Percentiles rank a stretch among this genome's conserved stretches.
These are phyloP conservation scores for Apiospora arundinis DNA, from an alignment of 2,329 filamentous ascomycete species.

Conservation along the genomic window DNA sequence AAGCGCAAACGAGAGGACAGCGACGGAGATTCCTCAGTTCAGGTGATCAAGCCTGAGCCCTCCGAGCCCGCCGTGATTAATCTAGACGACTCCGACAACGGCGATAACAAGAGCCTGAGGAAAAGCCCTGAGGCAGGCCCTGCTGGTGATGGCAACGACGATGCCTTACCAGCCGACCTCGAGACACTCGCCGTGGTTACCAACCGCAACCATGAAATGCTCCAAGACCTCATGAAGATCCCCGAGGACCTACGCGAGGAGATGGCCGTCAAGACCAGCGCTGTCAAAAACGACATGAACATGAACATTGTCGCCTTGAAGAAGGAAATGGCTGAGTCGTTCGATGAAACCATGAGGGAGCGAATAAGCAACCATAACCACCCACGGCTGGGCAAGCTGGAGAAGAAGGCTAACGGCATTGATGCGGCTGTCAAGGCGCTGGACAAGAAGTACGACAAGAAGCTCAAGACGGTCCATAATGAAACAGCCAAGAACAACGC, in stretches of 20 bases:
- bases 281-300: not conserved
- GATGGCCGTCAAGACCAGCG: not conserved
- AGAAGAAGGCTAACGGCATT: not conserved
- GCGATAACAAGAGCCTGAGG: not conserved
- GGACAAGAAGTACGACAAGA: slow-evolving; percentile 10
- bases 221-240: not conserved
- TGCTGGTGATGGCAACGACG: not conserved
- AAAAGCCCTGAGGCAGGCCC: not conserved
- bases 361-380: not conserved
- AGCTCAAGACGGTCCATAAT: not conserved
- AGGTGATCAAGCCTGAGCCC: not conserved
- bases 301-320: not conserved
- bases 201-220: not conserved
- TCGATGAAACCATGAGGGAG: not conserved
- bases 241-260: not conserved
- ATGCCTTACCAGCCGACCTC: not conserved
- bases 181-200: not conserved
- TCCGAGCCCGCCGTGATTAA: not conserved
- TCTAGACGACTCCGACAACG: not conserved
- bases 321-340: not conserved
- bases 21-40: not conserved
- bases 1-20: slow-evolving; percentile 1
- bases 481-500: not conserved
- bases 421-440: not conserved
- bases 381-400: not conserved